Percentiles rank a stretch among this genome's conserved stretches.
Evolutionary conservation across 2,329 filamentous ascomycete genomes (phyloP).

Genomic region (Ophiostoma ips): DNA sequence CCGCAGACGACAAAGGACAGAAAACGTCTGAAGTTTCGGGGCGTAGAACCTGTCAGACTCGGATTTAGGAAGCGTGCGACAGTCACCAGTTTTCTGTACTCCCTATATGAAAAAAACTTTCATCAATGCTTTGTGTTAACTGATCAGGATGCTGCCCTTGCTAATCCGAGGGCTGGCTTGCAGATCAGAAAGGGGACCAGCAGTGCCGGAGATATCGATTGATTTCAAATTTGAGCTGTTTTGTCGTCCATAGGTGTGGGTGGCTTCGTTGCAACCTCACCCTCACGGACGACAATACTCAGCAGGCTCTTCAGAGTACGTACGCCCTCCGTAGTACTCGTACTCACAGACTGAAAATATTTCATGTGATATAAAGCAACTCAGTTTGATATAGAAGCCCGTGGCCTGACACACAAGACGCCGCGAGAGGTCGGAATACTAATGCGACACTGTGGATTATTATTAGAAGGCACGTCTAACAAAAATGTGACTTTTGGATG

Average conservation of each 20-base stretch:
- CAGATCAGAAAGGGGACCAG: too few relatives aligned
- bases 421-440: not conserved
- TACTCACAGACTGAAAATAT: not conserved
- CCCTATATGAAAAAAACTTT: too few relatives aligned
- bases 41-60: not conserved
- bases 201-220: not conserved
- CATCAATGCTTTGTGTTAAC: not conserved
- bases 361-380: not conserved
- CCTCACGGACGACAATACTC: not conserved
- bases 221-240: not conserved
- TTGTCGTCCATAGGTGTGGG: conserved; percentile 3
- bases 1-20: too few relatives aligned
- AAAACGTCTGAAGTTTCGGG: not conserved
- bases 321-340: not conserved
- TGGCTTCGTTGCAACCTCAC: not conserved
- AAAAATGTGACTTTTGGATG: too few relatives aligned
- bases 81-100: not conserved
- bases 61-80: not conserved
- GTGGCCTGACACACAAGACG: not conserved
- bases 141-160: too few relatives aligned
- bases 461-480: too few relatives aligned
- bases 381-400: not conserved
- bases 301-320: not conserved
- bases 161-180: too few relatives aligned
- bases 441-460: too few relatives aligned